phyloP scores from a whole-genome alignment of 768 basidiomycete genomes.

The Paxillus involutus region DNA sequence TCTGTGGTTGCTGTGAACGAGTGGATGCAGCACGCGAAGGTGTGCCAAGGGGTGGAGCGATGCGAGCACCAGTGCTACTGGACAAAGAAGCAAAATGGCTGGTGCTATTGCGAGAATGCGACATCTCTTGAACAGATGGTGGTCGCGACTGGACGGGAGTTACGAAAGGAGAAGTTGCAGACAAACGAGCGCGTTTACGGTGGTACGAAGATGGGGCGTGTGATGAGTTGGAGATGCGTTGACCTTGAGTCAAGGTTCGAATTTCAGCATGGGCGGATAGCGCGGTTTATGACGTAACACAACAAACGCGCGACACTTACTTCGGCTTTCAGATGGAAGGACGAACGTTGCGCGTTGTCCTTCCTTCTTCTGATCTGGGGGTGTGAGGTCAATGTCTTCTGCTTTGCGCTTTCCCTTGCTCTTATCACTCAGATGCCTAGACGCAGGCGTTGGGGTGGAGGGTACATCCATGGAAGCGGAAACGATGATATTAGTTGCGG shows the following conservation, averaged over 20 bases:
- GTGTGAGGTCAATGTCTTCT: conserved; percentile 68
- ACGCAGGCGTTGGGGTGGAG: conserved; percentile 33
- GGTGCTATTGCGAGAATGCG: conserved; percentile 14
- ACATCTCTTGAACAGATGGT: conserved; percentile 27
- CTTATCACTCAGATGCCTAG: conserved; percentile 33
- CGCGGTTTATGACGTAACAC: conserved; percentile 18
- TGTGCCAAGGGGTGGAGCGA: conserved; percentile 27
- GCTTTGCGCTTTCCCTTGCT: conserved; percentile 70
- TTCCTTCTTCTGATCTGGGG: conserved; percentile 59
- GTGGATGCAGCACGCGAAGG: conserved; percentile 38
- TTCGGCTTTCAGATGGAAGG: conserved; percentile 51
- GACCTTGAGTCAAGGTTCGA: conserved; percentile 36
- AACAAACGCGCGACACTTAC: conserved; percentile 38
- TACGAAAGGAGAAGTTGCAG: conserved; percentile 36
- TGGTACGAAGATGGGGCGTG: conserved; percentile 73
- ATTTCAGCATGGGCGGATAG: conserved; percentile 25
- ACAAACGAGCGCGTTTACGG: conserved; percentile 68
- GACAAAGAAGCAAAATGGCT: conserved; percentile 33
- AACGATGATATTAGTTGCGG: conserved; percentile 7
- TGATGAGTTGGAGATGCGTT: conserved; percentile 53
- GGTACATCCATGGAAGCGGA: conserved; percentile 22
- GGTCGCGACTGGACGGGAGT: conserved; percentile 33
- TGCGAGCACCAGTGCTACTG: conserved; percentile 32
- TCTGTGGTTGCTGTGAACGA: conserved; percentile 30
- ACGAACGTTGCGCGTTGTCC: conserved; percentile 60